Conservation (phyloP, 805 yeast genomes). For the Lipomyces yamadae region DNA sequence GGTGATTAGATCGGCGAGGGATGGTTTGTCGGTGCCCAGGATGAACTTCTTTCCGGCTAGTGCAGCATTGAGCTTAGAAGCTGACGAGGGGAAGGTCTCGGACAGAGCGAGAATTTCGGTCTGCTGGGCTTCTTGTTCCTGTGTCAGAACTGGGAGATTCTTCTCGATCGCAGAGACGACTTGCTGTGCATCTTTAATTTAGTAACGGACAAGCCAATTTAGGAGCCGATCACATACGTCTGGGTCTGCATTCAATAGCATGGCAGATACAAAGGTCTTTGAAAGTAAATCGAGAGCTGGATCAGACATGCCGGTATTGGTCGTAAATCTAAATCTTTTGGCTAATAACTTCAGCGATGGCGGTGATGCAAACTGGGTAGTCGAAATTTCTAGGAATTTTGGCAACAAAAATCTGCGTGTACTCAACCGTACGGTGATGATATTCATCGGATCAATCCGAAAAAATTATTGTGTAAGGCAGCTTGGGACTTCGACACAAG, state of each 20-base stretch:
- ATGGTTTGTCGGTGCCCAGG: slow-evolving; percentile 62
- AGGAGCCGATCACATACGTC: slow-evolving; percentile 13
- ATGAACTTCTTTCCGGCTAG: slow-evolving; percentile 74
- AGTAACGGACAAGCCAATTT: neutral
- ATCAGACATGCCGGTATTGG: slow-evolving; percentile 24
- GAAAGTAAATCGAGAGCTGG: slow-evolving; percentile 37
- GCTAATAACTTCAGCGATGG: neutral
- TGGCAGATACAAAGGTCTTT: slow-evolving; percentile 33
- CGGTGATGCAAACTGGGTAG: neutral
- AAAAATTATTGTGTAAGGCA: neutral
- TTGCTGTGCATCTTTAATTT: slow-evolving; percentile 11
- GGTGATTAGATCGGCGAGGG: slow-evolving; percentile 72
- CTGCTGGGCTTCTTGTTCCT: slow-evolving; percentile 66
- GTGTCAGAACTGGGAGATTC: slow-evolving; percentile 43
- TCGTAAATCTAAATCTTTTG: neutral
- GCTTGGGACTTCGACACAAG: neutral
- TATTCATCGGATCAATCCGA: neutral
- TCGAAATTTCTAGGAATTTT: neutral
- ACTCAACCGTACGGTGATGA: neutral
- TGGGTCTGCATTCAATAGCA: slow-evolving; percentile 33
- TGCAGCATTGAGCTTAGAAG: slow-evolving; percentile 65
- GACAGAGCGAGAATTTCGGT: slow-evolving; percentile 82
- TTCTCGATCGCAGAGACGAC: slow-evolving; percentile 32
- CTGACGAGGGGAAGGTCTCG: slow-evolving; percentile 59
- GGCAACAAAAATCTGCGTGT: neutral